Evolutionary conservation across 2,329 filamentous ascomycete genomes (phyloP), one percentile per base, ranked within the genome.

Genomic region (Xylaria sp.): DNA sequence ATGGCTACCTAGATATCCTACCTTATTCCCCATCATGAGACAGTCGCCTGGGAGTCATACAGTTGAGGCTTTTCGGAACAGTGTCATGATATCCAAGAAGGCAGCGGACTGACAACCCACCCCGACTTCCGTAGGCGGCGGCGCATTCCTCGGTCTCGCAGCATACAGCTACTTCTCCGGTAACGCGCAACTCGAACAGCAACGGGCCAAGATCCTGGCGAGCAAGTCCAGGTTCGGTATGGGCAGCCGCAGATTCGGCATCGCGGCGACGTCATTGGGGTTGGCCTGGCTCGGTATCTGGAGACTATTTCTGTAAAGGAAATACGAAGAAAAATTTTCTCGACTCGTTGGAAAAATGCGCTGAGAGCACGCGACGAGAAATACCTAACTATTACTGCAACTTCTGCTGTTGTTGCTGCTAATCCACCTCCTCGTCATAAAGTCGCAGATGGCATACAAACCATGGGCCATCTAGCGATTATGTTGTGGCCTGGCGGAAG

Each of bases 81-180:
- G 9, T 48, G 19, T 48, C 11, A 42, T 13, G 37, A 42, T 42
- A 42, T 42, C 37, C 37, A 19, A 16, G 9, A 10, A 51, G 11
- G 19, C 2, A 53, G 23, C 30, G 7, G 30, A 34, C 63, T 66
- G 47, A 63, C 51, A 23, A 53, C 39, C 60, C 35, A 10, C 30
- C n/a, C 53, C 35, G 44, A 55, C 13, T 54, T 44, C 30, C 19
- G 58, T 67, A 92, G 90, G 90, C 50, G 87, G 88, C 69, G 81
- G 85, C 46, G 88, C 89, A 0, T 91, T 94, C 64, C 78, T 91
- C 58, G 88, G 88, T 1, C 83, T 93, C 13, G 90, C 86, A 2
- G 85, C 80, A 1, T 94, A 92, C 75, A 92, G 86, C 73, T 92
- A 92, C 75, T 78, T 85, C 62, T 89, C 88, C 2, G 90, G 90